Base-by-base conservation (phyloP, 352 stramenopile species). In the Thraustochytrium striatum region DNA sequence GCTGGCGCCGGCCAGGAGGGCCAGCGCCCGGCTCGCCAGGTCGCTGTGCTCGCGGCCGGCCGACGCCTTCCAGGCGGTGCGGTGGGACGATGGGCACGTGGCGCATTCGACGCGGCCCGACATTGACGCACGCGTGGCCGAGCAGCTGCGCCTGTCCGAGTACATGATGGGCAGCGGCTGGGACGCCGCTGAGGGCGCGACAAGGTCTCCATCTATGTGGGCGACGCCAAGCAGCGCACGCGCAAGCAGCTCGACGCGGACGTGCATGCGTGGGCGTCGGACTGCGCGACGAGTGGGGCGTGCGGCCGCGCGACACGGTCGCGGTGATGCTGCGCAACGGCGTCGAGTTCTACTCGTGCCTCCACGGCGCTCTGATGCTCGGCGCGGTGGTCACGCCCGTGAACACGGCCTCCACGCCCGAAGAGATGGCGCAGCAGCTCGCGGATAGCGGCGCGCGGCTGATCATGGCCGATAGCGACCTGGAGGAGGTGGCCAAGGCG, bases 371-470 rank as follows among this genome's bases (percentile, higher is more conserved):
- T 16, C 83, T 83, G n/a, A 79, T 87, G 16, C 84, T 82, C 41
- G 88, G 88, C 36, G 87, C 85, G 38, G 88, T 88, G 68, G 43
- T 91, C 0, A 88, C 84, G 41, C 86, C 88, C 25, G 85, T 91
- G 59, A 92, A 91, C 84, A 88, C 89, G 44, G 57, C 91, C 8
- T 91, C 87, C 57, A 88, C 83, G 21, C 72, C 33, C 1, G 21
- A 81, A 5, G 89, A 93, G 79, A 59, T 93, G n/a, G 35, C 30
- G 16, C 79, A 79, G 35, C 84, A 92, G 70, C 78, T 93, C 1
- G 41, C 85, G 33, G 73, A 82, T 30, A 90, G 84, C 69, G 72
- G 58, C 38, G 85, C 84, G 5, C 83, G 85, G 7, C 83, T 91
- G 8, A 61, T 92, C 47, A 87, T 93, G 62, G 81, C 83, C 13